Conservation (phyloP, 352 stramenopile species). For the Pythium rhizo-oryzae region DNA sequence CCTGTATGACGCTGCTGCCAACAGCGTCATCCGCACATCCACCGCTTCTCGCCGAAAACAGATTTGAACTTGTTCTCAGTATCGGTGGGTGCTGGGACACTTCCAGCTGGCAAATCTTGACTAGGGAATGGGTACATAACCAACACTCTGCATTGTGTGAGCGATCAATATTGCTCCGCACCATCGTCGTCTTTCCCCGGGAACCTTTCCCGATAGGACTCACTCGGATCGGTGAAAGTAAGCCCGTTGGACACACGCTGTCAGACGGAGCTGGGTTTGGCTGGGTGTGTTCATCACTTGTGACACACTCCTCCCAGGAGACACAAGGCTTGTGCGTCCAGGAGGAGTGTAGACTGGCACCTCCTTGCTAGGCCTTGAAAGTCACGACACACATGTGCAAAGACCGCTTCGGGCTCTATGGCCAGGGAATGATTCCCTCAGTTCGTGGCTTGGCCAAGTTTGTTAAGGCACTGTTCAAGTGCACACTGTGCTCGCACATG, state of each 20-base stretch:
- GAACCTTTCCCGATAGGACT: too few species aligned
- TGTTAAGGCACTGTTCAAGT: slow-evolving; percentile 17
- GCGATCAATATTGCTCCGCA: slow-evolving; percentile 9
- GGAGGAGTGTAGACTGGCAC: too few species aligned
- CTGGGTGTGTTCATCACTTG: too few species aligned
- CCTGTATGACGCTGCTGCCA: too few species aligned
- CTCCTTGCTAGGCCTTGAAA: too few species aligned
- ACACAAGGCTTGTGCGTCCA: too few species aligned
- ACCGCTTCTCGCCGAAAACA: neutral
- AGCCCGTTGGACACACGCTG: slow-evolving; percentile 1
- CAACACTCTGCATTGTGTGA: neutral
- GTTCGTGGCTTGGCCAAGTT: neutral
- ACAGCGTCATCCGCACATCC: too few species aligned
- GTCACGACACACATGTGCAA: too few species aligned
- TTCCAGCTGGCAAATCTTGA: neutral
- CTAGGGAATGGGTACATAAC: neutral
- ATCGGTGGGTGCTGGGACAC: neutral
- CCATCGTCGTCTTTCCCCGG: neutral
- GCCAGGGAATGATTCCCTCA: too few species aligned
- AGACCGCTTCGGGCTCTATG: too few species aligned
- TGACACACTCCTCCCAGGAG: too few species aligned
- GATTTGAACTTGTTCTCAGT: slow-evolving; percentile 1
- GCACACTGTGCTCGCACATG: slow-evolving; percentile 19
- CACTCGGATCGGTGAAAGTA: neutral
- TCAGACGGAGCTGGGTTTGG: neutral